A percentile compares a stretch with the other conserved stretches of the same genome.
Conservation (phyloP, 305 asterid species). For the Petunia hybrid region DNA sequence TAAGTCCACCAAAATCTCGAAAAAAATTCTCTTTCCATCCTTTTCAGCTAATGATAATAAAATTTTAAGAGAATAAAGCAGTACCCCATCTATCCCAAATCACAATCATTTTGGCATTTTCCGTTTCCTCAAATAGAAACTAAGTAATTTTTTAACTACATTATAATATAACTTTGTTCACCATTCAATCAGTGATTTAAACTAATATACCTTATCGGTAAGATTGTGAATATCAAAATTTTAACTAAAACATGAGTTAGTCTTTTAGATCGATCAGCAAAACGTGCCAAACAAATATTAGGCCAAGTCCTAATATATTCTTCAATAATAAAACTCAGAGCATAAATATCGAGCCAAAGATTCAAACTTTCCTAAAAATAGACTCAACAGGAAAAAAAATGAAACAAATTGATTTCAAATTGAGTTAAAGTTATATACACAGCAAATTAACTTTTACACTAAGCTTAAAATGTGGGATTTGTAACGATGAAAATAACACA, state of each 20-base stretch:
- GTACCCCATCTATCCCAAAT: not conserved
- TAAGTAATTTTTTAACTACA: not conserved
- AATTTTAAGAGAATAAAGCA: not conserved
- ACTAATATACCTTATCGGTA: not conserved
- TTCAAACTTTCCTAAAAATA: not conserved
- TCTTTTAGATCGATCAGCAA: not conserved
- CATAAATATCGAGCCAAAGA: not conserved
- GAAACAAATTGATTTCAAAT: too few species aligned
- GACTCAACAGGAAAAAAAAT: not conserved
- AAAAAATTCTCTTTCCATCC: not conserved
- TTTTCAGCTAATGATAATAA: not conserved
- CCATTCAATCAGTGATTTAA: not conserved
- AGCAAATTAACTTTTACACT: not conserved
- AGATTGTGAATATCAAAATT: not conserved
- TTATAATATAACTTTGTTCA: not conserved
- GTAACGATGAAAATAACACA: too few species aligned
- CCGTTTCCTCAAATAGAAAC: not conserved
- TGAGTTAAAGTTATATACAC: too few species aligned
- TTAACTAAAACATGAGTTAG: not conserved
- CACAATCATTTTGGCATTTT: not conserved
- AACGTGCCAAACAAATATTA: not conserved
- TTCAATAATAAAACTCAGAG: not conserved
- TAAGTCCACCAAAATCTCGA: not conserved
- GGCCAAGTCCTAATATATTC: not conserved
- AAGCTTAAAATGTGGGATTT: too few species aligned